Evolutionary conservation across 495 filamentous ascomycete species (phyloP).

Genomic region (Penicillium nucicola): DNA sequence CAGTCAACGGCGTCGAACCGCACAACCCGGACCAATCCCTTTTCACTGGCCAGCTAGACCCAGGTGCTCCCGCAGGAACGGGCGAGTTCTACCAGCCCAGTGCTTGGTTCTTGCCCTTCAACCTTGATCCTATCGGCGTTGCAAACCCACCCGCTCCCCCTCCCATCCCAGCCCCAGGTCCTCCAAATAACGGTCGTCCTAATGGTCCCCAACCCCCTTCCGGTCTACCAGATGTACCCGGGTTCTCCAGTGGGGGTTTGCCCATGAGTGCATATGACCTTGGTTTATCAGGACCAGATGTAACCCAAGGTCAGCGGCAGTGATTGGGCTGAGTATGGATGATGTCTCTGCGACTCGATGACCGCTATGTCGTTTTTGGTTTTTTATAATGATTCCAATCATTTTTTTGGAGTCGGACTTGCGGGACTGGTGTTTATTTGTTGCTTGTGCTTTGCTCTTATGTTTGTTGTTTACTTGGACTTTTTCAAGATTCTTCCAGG

Average conservation of each 20-base stretch:
- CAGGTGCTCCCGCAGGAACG: conserved; percentile 36
- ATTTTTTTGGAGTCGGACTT: neutral
- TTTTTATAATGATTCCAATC: conserved; percentile 3
- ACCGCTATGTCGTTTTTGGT: conserved; percentile 16
- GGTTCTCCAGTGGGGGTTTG: conserved; percentile 22
- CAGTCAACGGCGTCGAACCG: conserved; percentile 24
- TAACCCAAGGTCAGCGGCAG: conserved; percentile 14
- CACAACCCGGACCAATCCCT: conserved; percentile 24
- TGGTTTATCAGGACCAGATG: conserved; percentile 18
- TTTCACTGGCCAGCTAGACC: conserved; percentile 37
- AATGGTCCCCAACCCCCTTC: neutral
- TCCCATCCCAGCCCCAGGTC: neutral
- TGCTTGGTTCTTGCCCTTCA: conserved; percentile 96
- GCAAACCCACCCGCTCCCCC: conserved; percentile 13
- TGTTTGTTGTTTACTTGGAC: neutral
- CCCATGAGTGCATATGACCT: conserved; percentile 31
- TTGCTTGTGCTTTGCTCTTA: neutral
- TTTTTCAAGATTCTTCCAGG: no score
- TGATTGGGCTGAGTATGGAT: neutral
- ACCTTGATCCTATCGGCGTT: conserved; percentile 63
- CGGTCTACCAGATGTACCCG: conserved; percentile 19
- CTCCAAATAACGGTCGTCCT: neutral
- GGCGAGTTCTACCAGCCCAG: conserved; percentile 54
- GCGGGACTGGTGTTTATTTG: conserved; percentile 5
- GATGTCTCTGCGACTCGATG: conserved; percentile 4